phyloP scores from a whole-genome alignment of 1,284 basidiomycete genomes.

The Pseudozyma sp. region DNA sequence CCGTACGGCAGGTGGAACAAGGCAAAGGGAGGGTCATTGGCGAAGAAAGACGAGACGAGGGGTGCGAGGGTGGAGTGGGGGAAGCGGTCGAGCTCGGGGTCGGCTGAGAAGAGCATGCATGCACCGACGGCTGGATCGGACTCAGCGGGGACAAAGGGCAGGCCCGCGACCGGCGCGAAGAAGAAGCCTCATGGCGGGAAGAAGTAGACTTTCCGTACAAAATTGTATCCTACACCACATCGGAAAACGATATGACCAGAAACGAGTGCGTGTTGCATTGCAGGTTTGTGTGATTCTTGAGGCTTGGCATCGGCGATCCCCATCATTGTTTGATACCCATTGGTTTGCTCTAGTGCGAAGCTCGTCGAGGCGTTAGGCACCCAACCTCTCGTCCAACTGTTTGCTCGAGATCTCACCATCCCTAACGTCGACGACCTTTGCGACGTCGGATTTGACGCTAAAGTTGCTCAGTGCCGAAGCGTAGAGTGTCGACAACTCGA shows the following conservation, averaged over 20 bases:
- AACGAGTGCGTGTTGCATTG: too few relatives aligned
- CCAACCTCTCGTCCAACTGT: conserved; percentile 48
- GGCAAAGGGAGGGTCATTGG: not conserved
- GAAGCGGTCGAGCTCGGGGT: not conserved
- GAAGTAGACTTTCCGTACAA: not conserved
- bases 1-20: conserved; percentile 47
- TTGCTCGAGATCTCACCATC: conserved; percentile 51
- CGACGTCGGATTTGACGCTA: conserved; percentile 56
- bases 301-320: too few relatives aligned
- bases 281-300: too few relatives aligned
- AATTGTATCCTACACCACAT: too few relatives aligned
- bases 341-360: not conserved
- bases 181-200: conserved; percentile 7
- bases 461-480: conserved; percentile 65
- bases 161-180: not conserved
- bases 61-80: not conserved
- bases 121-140: conserved; percentile 3
- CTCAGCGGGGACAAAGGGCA: not conserved
- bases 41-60: too few relatives aligned
- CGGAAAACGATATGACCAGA: too few relatives aligned
- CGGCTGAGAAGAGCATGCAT: conserved; percentile 13
- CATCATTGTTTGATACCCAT: too few relatives aligned
- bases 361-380: conserved; percentile 30
- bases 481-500: conserved; percentile 65
- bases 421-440: conserved; percentile 62